Conservation (phyloP, 495 filamentous ascomycete genomes). For the Pyrenula massariospora region DNA sequence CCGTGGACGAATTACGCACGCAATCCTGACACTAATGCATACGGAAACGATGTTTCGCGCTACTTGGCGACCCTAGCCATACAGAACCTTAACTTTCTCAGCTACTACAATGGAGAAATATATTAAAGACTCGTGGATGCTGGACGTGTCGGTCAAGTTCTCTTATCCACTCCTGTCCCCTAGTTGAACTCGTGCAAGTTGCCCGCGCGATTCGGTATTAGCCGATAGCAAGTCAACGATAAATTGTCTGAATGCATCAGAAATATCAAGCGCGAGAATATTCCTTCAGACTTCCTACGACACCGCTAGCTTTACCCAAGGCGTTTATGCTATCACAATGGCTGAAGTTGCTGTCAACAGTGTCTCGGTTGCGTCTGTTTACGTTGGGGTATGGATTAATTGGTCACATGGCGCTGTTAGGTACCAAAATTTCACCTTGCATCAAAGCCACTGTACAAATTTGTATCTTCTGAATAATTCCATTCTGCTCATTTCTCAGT, state of each 20-base stretch:
- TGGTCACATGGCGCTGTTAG: conserved; percentile 8
- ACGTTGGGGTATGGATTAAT: conserved; percentile 9
- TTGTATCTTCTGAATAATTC: neutral
- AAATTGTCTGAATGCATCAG: neutral
- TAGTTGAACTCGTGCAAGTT: neutral
- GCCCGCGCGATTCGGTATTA: neutral
- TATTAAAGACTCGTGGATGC: neutral
- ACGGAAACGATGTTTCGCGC: neutral
- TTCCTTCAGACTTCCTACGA: neutral
- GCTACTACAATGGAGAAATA: neutral
- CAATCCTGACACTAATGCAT: neutral
- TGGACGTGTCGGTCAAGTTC: neutral
- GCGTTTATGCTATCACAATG: neutral
- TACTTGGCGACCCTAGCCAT: neutral
- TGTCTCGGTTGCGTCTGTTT: neutral
- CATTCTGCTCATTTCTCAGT: neutral
- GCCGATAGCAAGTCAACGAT: neutral
- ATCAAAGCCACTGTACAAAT: neutral
- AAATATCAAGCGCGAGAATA: neutral
- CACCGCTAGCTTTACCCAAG: neutral
- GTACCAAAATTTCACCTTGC: neutral
- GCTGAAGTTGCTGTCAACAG: neutral
- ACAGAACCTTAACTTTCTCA: neutral
- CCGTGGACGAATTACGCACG: neutral
- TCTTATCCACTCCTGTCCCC: neutral